phyloP scores from a whole-genome alignment of 1,139 yeast species.

The Protomyces inouyei region DNA sequence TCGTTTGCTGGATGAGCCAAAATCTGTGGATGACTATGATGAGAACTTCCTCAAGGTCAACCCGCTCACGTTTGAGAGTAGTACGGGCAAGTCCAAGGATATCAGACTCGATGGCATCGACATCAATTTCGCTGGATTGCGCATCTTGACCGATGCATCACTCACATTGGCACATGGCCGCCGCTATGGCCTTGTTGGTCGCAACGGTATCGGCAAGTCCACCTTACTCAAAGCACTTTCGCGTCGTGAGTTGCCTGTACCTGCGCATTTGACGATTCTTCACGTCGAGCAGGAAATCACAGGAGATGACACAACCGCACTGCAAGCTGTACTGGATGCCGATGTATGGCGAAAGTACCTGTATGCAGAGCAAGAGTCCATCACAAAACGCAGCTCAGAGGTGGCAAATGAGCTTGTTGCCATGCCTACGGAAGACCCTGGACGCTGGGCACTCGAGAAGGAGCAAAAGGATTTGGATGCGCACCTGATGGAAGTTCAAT shows the following conservation, averaged over 20 bases:
- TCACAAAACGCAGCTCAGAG: conserved; percentile 67
- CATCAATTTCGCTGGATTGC: conserved; percentile 85
- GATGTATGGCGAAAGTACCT: conserved; percentile 98
- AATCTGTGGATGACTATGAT: conserved; percentile 66
- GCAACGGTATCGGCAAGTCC: conserved; percentile 99
- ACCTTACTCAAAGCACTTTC: conserved; percentile 85
- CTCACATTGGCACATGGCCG: conserved; percentile 85
- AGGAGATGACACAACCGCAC: conserved; percentile 86
- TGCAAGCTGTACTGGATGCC: conserved; percentile 93
- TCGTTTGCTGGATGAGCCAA: conserved; percentile 61
- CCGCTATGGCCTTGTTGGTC: conserved; percentile 96
- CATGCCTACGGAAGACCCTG: conserved; percentile 64
- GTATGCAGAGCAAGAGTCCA: conserved; percentile 66
- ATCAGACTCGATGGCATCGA: conserved; percentile 90
- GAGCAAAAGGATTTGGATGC: conserved; percentile 81
- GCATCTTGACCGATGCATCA: conserved; percentile 84
- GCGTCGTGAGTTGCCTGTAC: conserved; percentile 86
- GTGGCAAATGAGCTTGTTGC: conserved; percentile 61
- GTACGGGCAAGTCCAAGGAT: conserved; percentile 87
- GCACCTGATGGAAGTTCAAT: conserved; percentile 71
- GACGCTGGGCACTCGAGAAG: conserved; percentile 73
- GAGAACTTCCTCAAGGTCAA: conserved; percentile 90
- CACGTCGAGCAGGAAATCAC: conserved; percentile 96
- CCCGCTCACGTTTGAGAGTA: conserved; percentile 77
- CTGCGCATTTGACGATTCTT: conserved; percentile 88